Conservation (phyloP, 345 rosid genomes). For the Aquilaria malaccensis region DNA sequence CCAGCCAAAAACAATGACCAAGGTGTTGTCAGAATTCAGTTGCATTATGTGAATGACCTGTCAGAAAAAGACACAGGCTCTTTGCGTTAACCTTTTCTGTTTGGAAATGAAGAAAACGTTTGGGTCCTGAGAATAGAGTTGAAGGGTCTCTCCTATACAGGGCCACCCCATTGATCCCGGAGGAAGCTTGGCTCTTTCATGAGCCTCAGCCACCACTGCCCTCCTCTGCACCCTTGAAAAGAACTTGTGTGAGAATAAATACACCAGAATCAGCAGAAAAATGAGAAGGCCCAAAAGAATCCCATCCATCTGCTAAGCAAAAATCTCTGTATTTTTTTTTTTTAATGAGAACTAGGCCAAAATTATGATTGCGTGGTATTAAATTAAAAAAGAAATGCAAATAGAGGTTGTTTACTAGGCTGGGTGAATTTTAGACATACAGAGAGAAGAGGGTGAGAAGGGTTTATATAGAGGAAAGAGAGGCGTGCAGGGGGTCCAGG, state of each 20-base stretch:
- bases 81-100: constrained; percentile 38
- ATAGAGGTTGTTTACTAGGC: too few relatives aligned
- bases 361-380: too few relatives aligned
- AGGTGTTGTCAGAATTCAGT: constrained; percentile 2
- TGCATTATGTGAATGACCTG: neutral
- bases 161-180: constrained; percentile 84
- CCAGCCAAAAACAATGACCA: neutral
- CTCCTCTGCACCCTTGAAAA: constrained; percentile 8
- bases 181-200: constrained; percentile 35
- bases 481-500: neutral
- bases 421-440: constrained; percentile 20
- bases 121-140: constrained; percentile 65
- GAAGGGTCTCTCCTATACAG: constrained; percentile 60
- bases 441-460: neutral
- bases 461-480: constrained; percentile 2
- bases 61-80: neutral
- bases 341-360: too few relatives aligned
- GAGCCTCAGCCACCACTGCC: constrained; percentile 6
- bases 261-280: constrained; percentile 14
- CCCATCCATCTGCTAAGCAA: constrained; percentile 14
- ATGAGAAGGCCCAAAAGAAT: constrained; percentile 21
- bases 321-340: too few relatives aligned
- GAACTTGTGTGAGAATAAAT: neutral
- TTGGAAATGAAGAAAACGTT: constrained; percentile 47
- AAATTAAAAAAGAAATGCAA: too few relatives aligned